Conservation (phyloP, 2,329 filamentous ascomycete genomes). For the Ophiostoma sp. region DNA sequence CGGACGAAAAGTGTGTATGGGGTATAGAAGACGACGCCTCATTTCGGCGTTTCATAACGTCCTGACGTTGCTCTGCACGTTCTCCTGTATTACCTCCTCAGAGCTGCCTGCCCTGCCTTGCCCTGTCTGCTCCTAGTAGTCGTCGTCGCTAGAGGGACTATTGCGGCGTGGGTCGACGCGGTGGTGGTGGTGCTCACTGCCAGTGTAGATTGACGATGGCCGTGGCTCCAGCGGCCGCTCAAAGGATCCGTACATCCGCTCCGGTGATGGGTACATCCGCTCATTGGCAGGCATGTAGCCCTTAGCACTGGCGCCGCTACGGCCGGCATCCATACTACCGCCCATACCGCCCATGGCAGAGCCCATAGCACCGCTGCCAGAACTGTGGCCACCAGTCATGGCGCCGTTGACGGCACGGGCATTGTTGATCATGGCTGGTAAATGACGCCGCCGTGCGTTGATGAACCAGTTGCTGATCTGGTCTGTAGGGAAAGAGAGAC, state of each 20-base stretch:
- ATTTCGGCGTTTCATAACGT: neutral
- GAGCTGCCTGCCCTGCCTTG: neutral
- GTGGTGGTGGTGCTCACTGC: slow-evolving; percentile 35
- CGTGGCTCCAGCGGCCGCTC: neutral
- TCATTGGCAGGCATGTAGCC: slow-evolving; percentile 12
- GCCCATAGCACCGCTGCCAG: neutral
- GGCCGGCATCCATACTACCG: slow-evolving; percentile 46
- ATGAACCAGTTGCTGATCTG: slow-evolving; percentile 82
- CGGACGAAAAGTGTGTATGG: neutral
- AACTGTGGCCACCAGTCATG: neutral
- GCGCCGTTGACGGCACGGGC: neutral
- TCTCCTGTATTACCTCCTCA: neutral
- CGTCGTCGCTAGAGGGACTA: slow-evolving; percentile 50
- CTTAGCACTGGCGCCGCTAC: slow-evolving; percentile 30
- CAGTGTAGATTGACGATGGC: slow-evolving; percentile 33
- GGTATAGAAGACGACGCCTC: slow-evolving; percentile 2
- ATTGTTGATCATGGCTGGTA: slow-evolving; percentile 61
- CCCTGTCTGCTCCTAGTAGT: slow-evolving; percentile 35
- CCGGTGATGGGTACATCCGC: slow-evolving; percentile 4
- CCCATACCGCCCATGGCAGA: slow-evolving; percentile 26
- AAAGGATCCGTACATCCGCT: neutral
- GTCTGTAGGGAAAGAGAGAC: slow-evolving; percentile 44
- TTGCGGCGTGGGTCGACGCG: slow-evolving; percentile 33
- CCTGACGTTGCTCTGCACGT: neutral
- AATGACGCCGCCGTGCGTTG: slow-evolving; percentile 68